phyloP scores from a whole-genome alignment of 169 alveolate species.

The Cryptosporidium muris region DNA sequence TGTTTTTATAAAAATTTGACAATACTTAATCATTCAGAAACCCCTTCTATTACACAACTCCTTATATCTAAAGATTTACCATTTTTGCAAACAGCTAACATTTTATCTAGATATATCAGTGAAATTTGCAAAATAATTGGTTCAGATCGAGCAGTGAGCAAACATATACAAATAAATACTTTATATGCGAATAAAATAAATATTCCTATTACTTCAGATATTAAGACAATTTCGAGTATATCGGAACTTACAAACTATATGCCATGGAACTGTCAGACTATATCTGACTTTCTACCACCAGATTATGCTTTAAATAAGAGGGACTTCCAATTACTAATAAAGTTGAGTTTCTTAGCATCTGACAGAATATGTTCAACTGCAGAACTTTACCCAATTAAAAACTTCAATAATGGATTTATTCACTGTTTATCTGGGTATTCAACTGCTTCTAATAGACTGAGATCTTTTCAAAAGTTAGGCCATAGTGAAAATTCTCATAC shows the following conservation, averaged over 20 bases:
- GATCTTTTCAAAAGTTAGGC: neutral
- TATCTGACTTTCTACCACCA: neutral
- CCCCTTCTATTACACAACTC: too few relatives aligned
- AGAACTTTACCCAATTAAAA: too few relatives aligned
- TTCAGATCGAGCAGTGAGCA: too few relatives aligned
- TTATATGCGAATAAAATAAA: neutral
- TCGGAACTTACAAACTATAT: neutral
- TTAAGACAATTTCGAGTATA: neutral
- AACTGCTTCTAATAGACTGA: neutral
- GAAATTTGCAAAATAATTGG: too few relatives aligned
- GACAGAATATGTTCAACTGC: conserved; percentile 5
- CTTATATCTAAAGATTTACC: too few relatives aligned
- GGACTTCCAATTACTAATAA: conserved; percentile 43
- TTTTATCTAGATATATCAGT: too few relatives aligned
- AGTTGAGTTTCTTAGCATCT: conserved; percentile 11
- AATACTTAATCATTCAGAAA: too few relatives aligned
- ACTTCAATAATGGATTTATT: conserved; percentile 1
- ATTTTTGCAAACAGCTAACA: too few relatives aligned
- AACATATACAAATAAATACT: neutral
- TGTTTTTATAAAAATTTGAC: too few relatives aligned
- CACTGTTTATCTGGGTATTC: neutral
- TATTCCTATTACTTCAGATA: neutral
- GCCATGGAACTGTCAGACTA: conserved; percentile 10
- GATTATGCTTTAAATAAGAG: conserved; percentile 8
- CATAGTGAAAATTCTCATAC: neutral